A percentile compares a stretch with the other conserved stretches of the same genome.
phyloP scores from a whole-genome alignment of 371 early-diverging fungal species.

The Syncephalastrum contaminatum region DNA sequence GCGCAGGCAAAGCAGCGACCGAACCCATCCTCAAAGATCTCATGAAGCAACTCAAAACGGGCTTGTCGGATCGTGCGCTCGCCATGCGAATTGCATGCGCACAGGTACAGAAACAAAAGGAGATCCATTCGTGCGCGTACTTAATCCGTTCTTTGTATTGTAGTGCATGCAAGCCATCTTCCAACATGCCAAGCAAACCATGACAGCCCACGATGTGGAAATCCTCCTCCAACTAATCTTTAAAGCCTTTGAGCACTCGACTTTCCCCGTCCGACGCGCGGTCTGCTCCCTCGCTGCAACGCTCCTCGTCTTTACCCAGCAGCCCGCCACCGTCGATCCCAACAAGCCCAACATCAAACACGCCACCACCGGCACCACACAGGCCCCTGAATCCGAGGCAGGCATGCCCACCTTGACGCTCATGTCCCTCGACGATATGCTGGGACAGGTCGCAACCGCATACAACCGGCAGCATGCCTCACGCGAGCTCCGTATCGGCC shows the following conservation, averaged over 20 bases:
- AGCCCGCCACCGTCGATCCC: slow-evolving; percentile 35
- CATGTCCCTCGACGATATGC: slow-evolving; percentile 69
- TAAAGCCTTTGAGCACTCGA: slow-evolving; percentile 71
- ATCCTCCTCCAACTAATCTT: slow-evolving; percentile 50
- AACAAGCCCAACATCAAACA: slow-evolving; percentile 38
- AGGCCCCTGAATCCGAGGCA: slow-evolving; percentile 15
- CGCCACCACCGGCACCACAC: slow-evolving; percentile 38
- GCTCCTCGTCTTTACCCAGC: slow-evolving; percentile 58
- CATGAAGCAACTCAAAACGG: slow-evolving; percentile 63
- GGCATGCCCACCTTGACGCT: slow-evolving; percentile 18
- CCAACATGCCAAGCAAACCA: slow-evolving; percentile 48
- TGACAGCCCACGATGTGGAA: slow-evolving; percentile 67
- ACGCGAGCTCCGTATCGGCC: slow-evolving; percentile 75
- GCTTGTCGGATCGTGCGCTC: slow-evolving; percentile 73
- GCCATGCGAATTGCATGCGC: slow-evolving; percentile 70
- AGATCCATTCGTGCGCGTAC: background rate
- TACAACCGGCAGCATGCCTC: slow-evolving; percentile 62
- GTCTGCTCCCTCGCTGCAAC: slow-evolving; percentile 64
- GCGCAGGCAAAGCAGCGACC: slow-evolving; percentile 76
- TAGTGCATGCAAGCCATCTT: slow-evolving; percentile 56
- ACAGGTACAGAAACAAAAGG: slow-evolving; percentile 53
- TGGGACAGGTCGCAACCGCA: slow-evolving; percentile 56
- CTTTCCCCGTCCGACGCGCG: slow-evolving; percentile 64
- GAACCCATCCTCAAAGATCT: slow-evolving; percentile 78
- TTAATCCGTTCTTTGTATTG: background rate